Evolutionary conservation across 2,329 filamentous ascomycete species (phyloP).

Genomic region (Alternaria gansuensis): DNA sequence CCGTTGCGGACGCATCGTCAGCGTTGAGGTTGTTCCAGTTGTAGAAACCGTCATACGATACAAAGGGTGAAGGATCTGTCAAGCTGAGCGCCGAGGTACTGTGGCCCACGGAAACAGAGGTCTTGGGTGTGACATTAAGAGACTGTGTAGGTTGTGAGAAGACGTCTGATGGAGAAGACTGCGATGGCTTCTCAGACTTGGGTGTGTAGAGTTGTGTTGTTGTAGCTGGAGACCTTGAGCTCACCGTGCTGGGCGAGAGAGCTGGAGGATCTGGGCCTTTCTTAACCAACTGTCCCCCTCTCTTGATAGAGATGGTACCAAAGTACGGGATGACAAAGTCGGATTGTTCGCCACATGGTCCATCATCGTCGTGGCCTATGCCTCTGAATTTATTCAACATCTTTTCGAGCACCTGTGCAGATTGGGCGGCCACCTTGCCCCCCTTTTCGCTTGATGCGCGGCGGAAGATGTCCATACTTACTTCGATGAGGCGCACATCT

Average conservation of each 20-base stretch:
- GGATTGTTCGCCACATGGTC: constrained; percentile 26
- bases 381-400: constrained; percentile 47
- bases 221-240: constrained; percentile 10
- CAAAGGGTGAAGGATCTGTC: constrained; percentile 40
- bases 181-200: constrained; percentile 20
- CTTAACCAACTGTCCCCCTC: constrained; percentile 37
- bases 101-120: constrained; percentile 26
- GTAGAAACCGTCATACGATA: constrained; percentile 54
- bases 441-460: constrained; percentile 54
- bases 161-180: constrained; percentile 21
- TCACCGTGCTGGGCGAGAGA: constrained; percentile 8
- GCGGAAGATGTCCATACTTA: constrained; percentile 54
- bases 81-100: constrained; percentile 23
- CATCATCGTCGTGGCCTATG: constrained; percentile 11
- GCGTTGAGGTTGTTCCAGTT: constrained; percentile 41
- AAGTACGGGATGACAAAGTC: constrained; percentile 55
- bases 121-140: constrained; percentile 26
- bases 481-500: constrained; percentile 52
- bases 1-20: constrained; percentile 21
- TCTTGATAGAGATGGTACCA: constrained; percentile 52
- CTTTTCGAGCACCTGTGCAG: constrained; percentile 51
- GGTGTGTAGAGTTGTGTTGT: constrained; percentile 24
- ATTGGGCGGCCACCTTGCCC: constrained; percentile 54
- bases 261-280: constrained; percentile 5
- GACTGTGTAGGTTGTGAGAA: constrained; percentile 26